Evolutionary conservation across 1,139 yeast species (phyloP).

Genomic region (Sugiyamaella sp.): DNA sequence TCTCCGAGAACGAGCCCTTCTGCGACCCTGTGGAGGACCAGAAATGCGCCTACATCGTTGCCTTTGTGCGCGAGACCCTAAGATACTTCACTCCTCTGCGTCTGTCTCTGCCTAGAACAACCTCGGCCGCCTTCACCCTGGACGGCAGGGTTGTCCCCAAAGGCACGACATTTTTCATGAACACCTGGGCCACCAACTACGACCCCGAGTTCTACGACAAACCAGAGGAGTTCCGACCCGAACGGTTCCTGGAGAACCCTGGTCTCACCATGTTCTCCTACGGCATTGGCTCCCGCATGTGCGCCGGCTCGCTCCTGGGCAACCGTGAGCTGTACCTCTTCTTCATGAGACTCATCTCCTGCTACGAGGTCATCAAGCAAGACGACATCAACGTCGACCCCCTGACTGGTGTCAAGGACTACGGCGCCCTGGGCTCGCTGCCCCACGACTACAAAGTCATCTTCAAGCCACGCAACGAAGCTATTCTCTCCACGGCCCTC

Average conservation of each 20-base stretch:
- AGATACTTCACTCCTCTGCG: conserved; percentile 66
- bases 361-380: conserved; percentile 43
- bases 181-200: conserved; percentile 72
- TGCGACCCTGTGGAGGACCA: conserved; percentile 43
- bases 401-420: conserved; percentile 30
- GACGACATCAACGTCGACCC: conserved; percentile 30
- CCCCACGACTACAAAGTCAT: conserved; percentile 30
- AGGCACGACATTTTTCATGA: conserved; percentile 63
- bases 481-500: conserved; percentile 13
- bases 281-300: conserved; percentile 70
- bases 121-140: conserved; percentile 53
- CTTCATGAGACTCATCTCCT: conserved; percentile 45
- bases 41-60: conserved; percentile 54
- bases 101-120: conserved; percentile 62
- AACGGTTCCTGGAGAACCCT: conserved; percentile 53
- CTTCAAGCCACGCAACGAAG: conserved; percentile 30
- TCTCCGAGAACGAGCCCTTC: conserved; percentile 53
- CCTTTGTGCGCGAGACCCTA: conserved; percentile 64
- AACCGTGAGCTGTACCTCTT: conserved; percentile 59
- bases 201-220: conserved; percentile 50
- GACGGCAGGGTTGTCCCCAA: conserved; percentile 52
- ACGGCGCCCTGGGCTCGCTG: conserved; percentile 30
- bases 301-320: conserved; percentile 66
- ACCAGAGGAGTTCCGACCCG: conserved; percentile 59
- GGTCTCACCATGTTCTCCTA: conserved; percentile 55